These are phyloP conservation scores for Noccaea bulbosa DNA, from an alignment of 345 rosid genomes.

Conservation along the genomic window DNA sequence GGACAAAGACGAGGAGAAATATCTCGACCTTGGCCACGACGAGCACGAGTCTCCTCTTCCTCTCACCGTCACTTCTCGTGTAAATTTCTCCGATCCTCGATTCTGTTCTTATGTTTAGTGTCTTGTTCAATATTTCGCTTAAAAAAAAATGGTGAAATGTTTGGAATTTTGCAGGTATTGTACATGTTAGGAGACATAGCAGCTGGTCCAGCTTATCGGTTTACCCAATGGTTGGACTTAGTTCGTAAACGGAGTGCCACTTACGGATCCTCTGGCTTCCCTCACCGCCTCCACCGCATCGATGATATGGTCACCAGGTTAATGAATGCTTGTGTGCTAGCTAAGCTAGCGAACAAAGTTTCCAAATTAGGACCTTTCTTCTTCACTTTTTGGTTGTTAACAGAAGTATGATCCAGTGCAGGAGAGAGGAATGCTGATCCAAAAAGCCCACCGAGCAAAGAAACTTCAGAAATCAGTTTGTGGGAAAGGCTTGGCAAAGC, in stretches of 20 bases:
- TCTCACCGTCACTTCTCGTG: constrained; percentile 95
- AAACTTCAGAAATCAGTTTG: constrained; percentile 64
- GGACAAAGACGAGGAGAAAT: constrained; percentile 69
- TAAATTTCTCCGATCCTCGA: constrained; percentile 31
- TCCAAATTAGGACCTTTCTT: constrained; percentile 17
- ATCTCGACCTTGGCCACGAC: constrained; percentile 59
- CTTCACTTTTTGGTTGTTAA: constrained; percentile 1
- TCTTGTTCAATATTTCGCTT: not conserved
- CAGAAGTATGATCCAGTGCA: constrained; percentile 52
- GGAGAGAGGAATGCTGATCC: constrained; percentile 59
- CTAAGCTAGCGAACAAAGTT: not conserved
- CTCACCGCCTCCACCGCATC: constrained; percentile 61
- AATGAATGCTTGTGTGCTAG: not conserved
- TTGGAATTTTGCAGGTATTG: constrained; percentile 60
- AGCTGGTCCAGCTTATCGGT: constrained; percentile 78
- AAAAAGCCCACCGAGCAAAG: constrained; percentile 54
- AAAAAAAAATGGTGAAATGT: not conserved
- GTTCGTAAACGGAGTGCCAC: constrained; percentile 93
- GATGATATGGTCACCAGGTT: constrained; percentile 54
- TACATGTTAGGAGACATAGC: constrained; percentile 98
- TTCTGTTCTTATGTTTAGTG: constrained; percentile 5
- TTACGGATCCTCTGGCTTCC: constrained; percentile 85
- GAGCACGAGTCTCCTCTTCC: constrained; percentile 70
- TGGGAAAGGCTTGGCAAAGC: constrained; percentile 97
- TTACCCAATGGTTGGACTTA: constrained; percentile 94